phyloP scores from a whole-genome alignment of 2,329 filamentous ascomycete genomes.

The Botryotinia calthae region DNA sequence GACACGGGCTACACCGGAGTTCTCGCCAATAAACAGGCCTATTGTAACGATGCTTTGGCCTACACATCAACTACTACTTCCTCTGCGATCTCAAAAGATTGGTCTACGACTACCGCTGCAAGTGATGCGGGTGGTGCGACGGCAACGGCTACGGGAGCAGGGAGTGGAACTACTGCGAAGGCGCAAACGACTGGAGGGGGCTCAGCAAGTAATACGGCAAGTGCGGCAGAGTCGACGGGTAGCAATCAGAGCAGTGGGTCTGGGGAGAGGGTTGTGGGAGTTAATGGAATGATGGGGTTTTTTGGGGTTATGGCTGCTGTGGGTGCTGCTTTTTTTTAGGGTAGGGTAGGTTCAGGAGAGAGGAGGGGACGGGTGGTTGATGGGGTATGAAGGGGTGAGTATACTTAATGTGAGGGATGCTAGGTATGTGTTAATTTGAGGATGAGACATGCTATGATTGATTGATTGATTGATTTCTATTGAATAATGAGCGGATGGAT shows the following conservation, averaged over 20 bases:
- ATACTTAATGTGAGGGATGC: neutral
- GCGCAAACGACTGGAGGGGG: constrained; percentile 17
- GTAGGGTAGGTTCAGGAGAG: no score
- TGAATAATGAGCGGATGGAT: neutral
- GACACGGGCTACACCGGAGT: constrained; percentile 38
- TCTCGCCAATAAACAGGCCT: constrained; percentile 27
- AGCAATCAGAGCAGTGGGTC: neutral
- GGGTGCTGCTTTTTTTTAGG: neutral
- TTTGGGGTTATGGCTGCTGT: neutral
- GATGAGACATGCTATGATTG: neutral
- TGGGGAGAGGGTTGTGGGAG: neutral
- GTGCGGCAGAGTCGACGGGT: constrained; percentile 18
- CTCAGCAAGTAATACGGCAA: constrained; percentile 12
- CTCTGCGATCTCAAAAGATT: constrained; percentile 25
- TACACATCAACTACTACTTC: constrained; percentile 27
- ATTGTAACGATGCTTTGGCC: constrained; percentile 32
- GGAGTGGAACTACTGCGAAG: constrained; percentile 5
- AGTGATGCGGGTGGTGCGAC: constrained; percentile 6
- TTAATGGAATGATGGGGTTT: neutral
- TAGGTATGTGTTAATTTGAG: neutral
- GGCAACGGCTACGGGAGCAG: constrained; percentile 12
- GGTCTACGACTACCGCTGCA: constrained; percentile 22
- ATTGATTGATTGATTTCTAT: neutral
- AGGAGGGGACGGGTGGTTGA: neutral
- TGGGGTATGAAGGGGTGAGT: neutral